Base-by-base conservation (phyloP, 1,284 basidiomycete species). In the Sutorius eximius region DNA sequence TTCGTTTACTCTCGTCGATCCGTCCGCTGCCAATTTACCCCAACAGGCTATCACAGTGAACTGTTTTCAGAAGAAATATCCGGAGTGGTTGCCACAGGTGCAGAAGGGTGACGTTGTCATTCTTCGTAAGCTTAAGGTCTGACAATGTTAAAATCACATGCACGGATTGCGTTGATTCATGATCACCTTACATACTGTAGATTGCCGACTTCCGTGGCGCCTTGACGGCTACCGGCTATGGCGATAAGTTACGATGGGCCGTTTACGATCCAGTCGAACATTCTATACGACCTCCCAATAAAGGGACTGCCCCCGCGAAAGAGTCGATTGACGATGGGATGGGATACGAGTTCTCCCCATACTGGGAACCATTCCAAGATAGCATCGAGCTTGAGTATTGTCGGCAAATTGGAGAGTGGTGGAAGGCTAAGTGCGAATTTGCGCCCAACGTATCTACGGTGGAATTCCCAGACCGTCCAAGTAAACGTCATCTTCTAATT, bases 331-430 rank as follows among this genome's bases (percentile, higher is more conserved):
- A 61, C 13, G 58, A 63, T 45, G 63, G 65, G 18, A 58, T 61
- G 51, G 69, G 71, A 29, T 62, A 72, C 42, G 51, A 61, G 29
- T 73, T 61, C 47, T 67, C 66, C 24, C 75, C 74, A 1, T 73
- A 61, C 46, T 76, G 72, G 65, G 53, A 63, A 12, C 59, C 70
- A 15, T 50, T 49, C 36, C 42, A 53, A 15, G 57, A 57, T 36
- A 63, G 70, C 51, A 49, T 13, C 20, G 74, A 77, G 45, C 53
- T 71, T 11, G 61, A 67, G 27, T 73, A 77, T 54, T 75, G 77
- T 54, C 65, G 63, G 20, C 58, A 61, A 36, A 61, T 81, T 11
- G 72, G 71, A 2, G 77, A 79, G 40, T 89, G 87, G 86, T 88
- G 83, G 83, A 62, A 66, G 12, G 75, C 69, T 3, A 60, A 75